These are phyloP conservation scores for Penicillium digitatum DNA, from an alignment of 2,329 filamentous ascomycete genomes.

Conservation along the genomic window DNA sequence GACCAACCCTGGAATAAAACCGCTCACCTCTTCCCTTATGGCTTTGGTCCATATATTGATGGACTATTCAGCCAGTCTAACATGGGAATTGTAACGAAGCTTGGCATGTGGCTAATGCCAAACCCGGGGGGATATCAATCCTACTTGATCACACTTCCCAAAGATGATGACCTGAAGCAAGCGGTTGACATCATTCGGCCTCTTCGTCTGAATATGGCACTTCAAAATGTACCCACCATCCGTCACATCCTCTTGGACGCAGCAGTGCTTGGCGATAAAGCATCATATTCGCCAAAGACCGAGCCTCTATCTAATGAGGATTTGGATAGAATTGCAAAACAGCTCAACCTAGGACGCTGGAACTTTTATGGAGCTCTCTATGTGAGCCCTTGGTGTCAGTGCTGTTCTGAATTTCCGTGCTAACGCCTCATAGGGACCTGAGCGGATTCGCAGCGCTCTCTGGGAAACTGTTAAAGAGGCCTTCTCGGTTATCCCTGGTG, in stretches of 20 bases:
- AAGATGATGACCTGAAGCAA: too few species aligned
- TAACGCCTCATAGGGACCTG: slow-evolving; percentile 21
- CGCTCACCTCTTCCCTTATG: too few species aligned
- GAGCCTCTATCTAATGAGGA: slow-evolving; percentile 40
- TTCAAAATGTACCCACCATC: slow-evolving; percentile 50
- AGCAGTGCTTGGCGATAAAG: slow-evolving; percentile 41
- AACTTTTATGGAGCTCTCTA: slow-evolving; percentile 51
- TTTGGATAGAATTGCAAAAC: slow-evolving; percentile 40
- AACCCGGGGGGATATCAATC: too few species aligned
- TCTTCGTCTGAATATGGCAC: slow-evolving; percentile 36
- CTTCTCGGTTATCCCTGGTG: slow-evolving; percentile 30
- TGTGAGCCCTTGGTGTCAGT: neutral
- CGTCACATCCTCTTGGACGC: slow-evolving; percentile 47
- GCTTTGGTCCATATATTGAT: too few species aligned
- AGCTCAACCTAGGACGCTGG: slow-evolving; percentile 47
- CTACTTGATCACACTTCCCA: too few species aligned
- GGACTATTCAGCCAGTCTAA: too few species aligned
- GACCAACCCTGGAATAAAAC: too few species aligned
- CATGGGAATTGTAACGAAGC: too few species aligned
- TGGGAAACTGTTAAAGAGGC: slow-evolving; percentile 43
- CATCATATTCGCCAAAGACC: slow-evolving; percentile 28
- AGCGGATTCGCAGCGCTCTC: slow-evolving; percentile 30
- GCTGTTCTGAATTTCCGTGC: neutral
- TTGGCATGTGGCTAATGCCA: too few species aligned
- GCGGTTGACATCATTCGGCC: slow-evolving; percentile 40